These are phyloP conservation scores for Glaciozyma martinii DNA, from an alignment of 768 basidiomycete species.

Conservation along the genomic window DNA sequence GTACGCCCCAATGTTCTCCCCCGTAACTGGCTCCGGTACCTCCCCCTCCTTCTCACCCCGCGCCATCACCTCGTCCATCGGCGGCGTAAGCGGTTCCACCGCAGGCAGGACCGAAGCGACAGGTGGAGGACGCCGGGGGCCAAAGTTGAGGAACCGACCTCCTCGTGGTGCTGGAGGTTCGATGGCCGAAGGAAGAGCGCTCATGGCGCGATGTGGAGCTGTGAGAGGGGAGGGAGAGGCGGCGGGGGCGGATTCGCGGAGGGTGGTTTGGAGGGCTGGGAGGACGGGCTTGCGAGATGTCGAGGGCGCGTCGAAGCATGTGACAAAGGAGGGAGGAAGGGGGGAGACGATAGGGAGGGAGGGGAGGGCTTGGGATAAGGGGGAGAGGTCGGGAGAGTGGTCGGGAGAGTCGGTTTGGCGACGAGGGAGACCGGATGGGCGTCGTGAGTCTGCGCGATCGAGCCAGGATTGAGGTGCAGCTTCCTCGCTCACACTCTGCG, in stretches of 20 bases:
- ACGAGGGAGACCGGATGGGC: background rate
- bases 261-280: background rate
- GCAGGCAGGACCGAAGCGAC: constrained; percentile 1
- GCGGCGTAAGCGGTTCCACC: background rate
- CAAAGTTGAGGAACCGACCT: background rate
- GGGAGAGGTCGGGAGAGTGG: background rate
- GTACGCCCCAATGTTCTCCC: constrained; percentile 17
- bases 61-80: background rate
- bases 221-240: background rate
- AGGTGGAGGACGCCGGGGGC: background rate
- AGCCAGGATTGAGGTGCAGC: background rate
- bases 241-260: background rate
- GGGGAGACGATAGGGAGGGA: background rate
- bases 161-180: background rate
- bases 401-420: background rate
- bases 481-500: too few relatives aligned
- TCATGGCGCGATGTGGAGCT: background rate
- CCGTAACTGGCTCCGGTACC: background rate
- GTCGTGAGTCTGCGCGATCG: background rate
- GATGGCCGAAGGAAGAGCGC: background rate
- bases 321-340: background rate
- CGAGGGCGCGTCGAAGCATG: background rate
- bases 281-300: background rate
- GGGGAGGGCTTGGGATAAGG: background rate
- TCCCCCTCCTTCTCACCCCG: background rate